Base-by-base conservation (phyloP, 2,329 filamentous ascomycete genomes). In the Fusarium virguliforme region DNA sequence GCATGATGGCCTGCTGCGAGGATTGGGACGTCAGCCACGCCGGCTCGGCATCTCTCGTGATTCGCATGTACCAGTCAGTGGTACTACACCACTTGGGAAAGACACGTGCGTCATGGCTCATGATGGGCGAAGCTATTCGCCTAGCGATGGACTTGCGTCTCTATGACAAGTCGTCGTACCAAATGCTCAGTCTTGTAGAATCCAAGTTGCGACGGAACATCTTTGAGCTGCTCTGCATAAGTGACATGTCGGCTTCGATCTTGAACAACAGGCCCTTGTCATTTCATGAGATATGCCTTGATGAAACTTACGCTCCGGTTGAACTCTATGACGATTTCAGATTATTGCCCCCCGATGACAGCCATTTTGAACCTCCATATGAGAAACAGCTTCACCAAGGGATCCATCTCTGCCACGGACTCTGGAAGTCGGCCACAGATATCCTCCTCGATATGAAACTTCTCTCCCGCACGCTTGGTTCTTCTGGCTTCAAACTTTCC, bases 181-280 rank as follows among this genome's bases (percentile, higher is more conserved):
- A n/a, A 3, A n/a, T 26, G 8, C 54, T 69, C 8, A 60, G 60
- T 4, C 51, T 60, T 3, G n/a, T 69, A 13, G 66, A 69, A 35
- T 32, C 51, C 4, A 63, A 61, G 18, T 28, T 67, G 28, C 60
- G 60, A 5, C 56, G 40, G 12, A 67, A 61, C n/a, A 8, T 64
- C 12, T 64, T 58, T 8, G 28, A 53, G 4, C 22, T 35, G 8
- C 30, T 69, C 4, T 53, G 15, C 13, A 55, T 58, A 3, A 54
- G 46, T 32, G 66, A 67, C 28, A 67, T 56, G 57, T 69, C 66
- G 5, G 63, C 64, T 8, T 69, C 66, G 15, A 48, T 69, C 5
- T 13, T 69, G 3, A 67, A 69, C 13, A 59, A 61, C 5, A 51
- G 34, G 13, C 56, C 66, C 9, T 32, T 62, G 8, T 28, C 55